Conservation (phyloP, 2,329 filamentous ascomycete species). For the Pestalotiopsis sp. region DNA sequence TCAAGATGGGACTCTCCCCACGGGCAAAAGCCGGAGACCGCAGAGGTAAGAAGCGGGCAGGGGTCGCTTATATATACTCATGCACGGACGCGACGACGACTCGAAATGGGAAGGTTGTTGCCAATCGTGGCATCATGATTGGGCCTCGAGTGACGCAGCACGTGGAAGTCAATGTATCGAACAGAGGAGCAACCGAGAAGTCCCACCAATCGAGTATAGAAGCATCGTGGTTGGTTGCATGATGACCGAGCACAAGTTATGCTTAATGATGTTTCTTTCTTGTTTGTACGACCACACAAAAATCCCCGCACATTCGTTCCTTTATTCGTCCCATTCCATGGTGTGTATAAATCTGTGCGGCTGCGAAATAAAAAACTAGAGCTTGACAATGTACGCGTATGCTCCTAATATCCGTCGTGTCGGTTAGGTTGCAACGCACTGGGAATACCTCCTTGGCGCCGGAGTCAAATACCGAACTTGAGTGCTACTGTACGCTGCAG, state of each 20-base stretch:
- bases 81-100: slow-evolving; percentile 1
- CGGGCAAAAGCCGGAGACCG: not conserved
- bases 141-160: not conserved
- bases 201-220: slow-evolving; percentile 10
- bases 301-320: not conserved
- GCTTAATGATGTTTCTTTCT: not conserved
- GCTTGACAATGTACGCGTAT: not conserved
- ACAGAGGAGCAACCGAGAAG: not conserved
- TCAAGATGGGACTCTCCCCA: not conserved
- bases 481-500: not conserved
- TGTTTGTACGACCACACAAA: not conserved
- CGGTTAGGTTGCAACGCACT: not conserved
- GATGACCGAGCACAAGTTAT: not conserved
- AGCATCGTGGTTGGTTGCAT: not conserved
- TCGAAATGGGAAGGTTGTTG: slow-evolving; percentile 8
- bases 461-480: not conserved
- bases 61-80: not conserved
- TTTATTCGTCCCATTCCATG: not conserved
- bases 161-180: not conserved
- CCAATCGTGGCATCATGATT: not conserved
- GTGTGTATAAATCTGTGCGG: not conserved
- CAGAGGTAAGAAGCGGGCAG: not conserved
- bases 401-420: not conserved
- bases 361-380: not conserved
- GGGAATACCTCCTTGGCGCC: not conserved